These are phyloP conservation scores for Chenopodium quinoa DNA, from an alignment of 148 eudicot species.

Conservation along the genomic window DNA sequence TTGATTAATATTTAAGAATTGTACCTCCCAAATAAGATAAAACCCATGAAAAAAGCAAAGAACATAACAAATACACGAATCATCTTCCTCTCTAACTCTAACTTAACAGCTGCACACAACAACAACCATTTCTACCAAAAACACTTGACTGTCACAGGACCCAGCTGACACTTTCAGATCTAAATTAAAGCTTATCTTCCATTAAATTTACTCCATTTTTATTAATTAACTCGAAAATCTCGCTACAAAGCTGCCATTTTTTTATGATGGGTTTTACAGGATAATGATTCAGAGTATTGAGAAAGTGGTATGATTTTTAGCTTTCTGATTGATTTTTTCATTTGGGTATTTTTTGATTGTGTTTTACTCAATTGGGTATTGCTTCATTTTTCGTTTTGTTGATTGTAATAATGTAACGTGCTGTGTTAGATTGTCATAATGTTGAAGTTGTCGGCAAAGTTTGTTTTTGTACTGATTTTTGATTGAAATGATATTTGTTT, in stretches of 20 bases:
- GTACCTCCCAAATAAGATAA: not conserved
- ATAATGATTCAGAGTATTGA: conserved; percentile 15
- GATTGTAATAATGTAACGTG: not conserved
- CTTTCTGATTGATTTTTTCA: conserved; percentile 14
- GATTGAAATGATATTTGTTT: not conserved
- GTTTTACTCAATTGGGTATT: conserved; percentile 13
- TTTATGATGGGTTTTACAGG: not conserved
- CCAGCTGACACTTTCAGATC: not conserved
- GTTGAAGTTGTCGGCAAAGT: conserved; percentile 1
- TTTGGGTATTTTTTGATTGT: conserved; percentile 23
- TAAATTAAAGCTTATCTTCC: not conserved
- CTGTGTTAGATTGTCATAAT: not conserved
- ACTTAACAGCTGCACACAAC: not conserved
- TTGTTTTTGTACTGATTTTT: not conserved
- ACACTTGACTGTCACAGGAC: not conserved
- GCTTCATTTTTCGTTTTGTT: conserved; percentile 8
- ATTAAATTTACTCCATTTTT: not conserved
- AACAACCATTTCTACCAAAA: conserved; percentile 9
- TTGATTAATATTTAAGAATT: not conserved
- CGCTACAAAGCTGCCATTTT: not conserved
- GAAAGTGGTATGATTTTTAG: conserved; percentile 9
- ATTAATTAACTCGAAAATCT: not conserved
- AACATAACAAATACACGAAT: not conserved
- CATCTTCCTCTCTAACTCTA: not conserved
- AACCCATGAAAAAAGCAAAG: conserved; percentile 5